phyloP scores from a whole-genome alignment of 228 moss, liverwort and hornwort species.

The Sphagnum magellanicum region DNA sequence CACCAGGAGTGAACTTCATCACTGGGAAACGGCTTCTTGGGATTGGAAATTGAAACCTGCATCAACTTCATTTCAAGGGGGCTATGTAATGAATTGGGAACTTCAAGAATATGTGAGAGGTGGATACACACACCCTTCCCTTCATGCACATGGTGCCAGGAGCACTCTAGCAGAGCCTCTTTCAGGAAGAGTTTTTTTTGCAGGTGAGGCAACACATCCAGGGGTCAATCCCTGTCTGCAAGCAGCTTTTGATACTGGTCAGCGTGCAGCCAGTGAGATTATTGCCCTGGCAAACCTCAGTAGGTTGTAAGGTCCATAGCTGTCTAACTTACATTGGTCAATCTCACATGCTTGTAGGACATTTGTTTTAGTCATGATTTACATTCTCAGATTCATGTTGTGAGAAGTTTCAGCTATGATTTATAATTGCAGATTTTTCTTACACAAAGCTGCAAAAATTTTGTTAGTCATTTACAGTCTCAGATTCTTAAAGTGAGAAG shows the following conservation, averaged over 20 bases:
- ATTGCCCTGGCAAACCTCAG: constrained; percentile 19
- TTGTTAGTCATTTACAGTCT: no score
- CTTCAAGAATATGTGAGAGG: constrained; percentile 59
- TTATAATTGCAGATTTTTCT: no score
- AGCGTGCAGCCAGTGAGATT: constrained; percentile 64
- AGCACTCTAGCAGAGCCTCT: constrained; percentile 49
- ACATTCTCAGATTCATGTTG: no score
- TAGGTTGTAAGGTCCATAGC: constrained; percentile 19
- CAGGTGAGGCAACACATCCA: constrained; percentile 92
- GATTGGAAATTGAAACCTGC: constrained; percentile 40
- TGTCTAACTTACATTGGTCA: background rate
- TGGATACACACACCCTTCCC: constrained; percentile 71
- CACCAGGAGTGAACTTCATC: constrained; percentile 18
- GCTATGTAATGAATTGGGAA: constrained; percentile 74
- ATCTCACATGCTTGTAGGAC: no score
- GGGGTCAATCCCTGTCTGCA: constrained; percentile 92
- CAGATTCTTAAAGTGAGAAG: no score
- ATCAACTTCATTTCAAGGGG: constrained; percentile 61
- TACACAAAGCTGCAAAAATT: no score
- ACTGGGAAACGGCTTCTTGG: constrained; percentile 1
- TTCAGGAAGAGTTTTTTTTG: constrained; percentile 60
- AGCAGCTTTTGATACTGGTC: constrained; percentile 82
- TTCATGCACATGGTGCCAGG: constrained; percentile 71
- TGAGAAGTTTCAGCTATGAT: no score
- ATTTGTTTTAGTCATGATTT: no score